Conservation (phyloP, 768 basidiomycete genomes). For the Auricularia heimuer region DNA sequence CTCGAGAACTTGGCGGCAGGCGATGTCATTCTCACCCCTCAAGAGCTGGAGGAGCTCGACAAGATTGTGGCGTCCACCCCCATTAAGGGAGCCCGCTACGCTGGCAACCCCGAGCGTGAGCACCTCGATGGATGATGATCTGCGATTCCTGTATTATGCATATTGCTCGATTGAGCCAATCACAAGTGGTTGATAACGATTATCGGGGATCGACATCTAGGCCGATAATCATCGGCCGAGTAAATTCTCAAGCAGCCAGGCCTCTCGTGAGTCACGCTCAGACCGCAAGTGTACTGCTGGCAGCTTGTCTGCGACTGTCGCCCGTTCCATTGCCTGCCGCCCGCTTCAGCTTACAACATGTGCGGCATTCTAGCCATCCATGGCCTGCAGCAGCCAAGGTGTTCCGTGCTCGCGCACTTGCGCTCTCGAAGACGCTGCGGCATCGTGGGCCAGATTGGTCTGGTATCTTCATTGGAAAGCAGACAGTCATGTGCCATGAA, state of each 20-base stretch:
- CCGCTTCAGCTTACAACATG: slow-evolving; percentile 36
- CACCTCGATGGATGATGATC: background rate
- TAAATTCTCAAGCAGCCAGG: background rate
- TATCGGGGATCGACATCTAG: no score
- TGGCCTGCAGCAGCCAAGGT: slow-evolving; percentile 55
- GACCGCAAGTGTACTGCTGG: background rate
- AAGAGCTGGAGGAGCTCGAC: slow-evolving; percentile 33
- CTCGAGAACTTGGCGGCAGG: slow-evolving; percentile 37
- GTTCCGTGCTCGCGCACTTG: slow-evolving; percentile 67
- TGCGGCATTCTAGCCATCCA: slow-evolving; percentile 89
- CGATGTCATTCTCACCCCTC: slow-evolving; percentile 29
- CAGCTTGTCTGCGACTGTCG: background rate
- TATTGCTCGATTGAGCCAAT: no score
- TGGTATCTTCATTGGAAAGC: slow-evolving; percentile 81
- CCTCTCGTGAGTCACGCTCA: background rate
- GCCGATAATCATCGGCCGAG: background rate
- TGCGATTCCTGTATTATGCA: background rate
- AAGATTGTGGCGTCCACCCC: slow-evolving; percentile 25
- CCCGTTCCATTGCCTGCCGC: background rate
- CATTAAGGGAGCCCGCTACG: slow-evolving; percentile 33
- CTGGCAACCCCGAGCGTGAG: slow-evolving; percentile 8
- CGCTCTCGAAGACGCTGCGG: slow-evolving; percentile 79
- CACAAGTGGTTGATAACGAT: no score
- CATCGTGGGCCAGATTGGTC: slow-evolving; percentile 99
- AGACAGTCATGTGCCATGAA: slow-evolving; percentile 83